phyloP scores from a whole-genome alignment of 2,329 filamentous ascomycete genomes.

The Fusarium humuli region DNA sequence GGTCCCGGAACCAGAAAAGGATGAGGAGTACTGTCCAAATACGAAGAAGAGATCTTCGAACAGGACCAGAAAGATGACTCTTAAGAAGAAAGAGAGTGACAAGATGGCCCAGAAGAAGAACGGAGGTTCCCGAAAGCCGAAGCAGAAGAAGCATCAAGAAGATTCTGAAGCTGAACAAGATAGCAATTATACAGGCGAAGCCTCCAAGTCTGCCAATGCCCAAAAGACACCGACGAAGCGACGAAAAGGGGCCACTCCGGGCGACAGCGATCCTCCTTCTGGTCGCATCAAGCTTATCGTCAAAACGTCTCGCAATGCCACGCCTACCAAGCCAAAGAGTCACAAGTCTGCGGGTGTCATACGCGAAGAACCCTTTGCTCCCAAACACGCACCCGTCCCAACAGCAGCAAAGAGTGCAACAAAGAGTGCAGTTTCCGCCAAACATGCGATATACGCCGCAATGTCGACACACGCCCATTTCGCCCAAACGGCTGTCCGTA shows the following conservation, averaged over 20 bases:
- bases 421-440: background rate
- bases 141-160: background rate
- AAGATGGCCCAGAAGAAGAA: background rate
- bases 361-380: background rate
- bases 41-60: background rate
- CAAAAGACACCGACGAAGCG: background rate
- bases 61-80: constrained; percentile 5
- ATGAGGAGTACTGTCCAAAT: constrained; percentile 34
- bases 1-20: constrained; percentile 31
- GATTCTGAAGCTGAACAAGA: background rate
- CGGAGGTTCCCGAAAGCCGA: background rate
- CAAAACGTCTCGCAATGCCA: background rate
- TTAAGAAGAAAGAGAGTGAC: background rate
- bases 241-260: background rate
- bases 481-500: background rate
- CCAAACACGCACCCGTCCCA: too few relatives aligned
- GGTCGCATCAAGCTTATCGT: constrained; percentile 16
- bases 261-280: background rate
- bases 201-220: too few relatives aligned
- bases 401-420: background rate
- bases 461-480: background rate
- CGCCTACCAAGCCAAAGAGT: background rate
- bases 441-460: background rate
- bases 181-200: too few relatives aligned
- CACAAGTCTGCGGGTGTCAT: fast-evolving